A percentile compares a stretch with the other conserved stretches of the same genome.
These are phyloP conservation scores for Monosporascus ibericus DNA, from an alignment of 2,329 filamentous ascomycete genomes.

Conservation along the genomic window DNA sequence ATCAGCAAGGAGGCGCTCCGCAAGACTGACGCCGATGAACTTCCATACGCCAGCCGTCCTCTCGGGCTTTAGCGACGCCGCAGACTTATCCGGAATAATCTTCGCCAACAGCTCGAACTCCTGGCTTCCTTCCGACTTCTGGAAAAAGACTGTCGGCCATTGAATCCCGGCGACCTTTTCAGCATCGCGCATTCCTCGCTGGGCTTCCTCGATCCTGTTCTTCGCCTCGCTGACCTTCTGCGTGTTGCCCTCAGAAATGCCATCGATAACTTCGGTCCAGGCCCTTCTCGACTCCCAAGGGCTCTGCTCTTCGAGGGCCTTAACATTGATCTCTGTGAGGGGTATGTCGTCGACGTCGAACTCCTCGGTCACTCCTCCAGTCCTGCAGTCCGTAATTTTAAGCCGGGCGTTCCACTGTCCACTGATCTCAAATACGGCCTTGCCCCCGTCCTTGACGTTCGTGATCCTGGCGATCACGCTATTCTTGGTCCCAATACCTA, in stretches of 20 bases:
- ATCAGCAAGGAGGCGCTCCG: conserved; percentile 14
- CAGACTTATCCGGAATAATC: conserved; percentile 10
- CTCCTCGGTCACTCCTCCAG: conserved; percentile 7
- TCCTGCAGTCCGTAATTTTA: conserved; percentile 10
- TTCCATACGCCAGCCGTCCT: conserved; percentile 17
- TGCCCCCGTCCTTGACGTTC: conserved; percentile 6
- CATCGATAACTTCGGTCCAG: conserved; percentile 13
- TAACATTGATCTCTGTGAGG: conserved; percentile 3
- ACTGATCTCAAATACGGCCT: conserved; percentile 20
- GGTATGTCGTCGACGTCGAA: conserved; percentile 15
- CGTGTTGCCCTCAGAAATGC: conserved; percentile 13
- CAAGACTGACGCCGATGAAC: conserved; percentile 13
- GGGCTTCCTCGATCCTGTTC: conserved; percentile 15
- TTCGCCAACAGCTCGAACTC: conserved; percentile 15
- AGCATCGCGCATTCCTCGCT: conserved; percentile 16
- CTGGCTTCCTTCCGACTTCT: neutral
- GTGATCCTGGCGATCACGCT: conserved; percentile 17
- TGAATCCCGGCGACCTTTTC: conserved; percentile 9
- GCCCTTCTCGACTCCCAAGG: conserved; percentile 20
- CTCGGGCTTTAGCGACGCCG: conserved; percentile 2
- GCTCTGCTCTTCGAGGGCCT: conserved; percentile 9
- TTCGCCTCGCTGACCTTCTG: conserved; percentile 9
- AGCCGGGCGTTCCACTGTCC: conserved; percentile 22
- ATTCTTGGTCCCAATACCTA: conserved; percentile 12
- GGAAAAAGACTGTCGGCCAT: conserved; percentile 20